Percentiles rank a stretch among this genome's conserved stretches.
Conservation (phyloP, 768 basidiomycete species). For the Leccinellum luteum region DNA sequence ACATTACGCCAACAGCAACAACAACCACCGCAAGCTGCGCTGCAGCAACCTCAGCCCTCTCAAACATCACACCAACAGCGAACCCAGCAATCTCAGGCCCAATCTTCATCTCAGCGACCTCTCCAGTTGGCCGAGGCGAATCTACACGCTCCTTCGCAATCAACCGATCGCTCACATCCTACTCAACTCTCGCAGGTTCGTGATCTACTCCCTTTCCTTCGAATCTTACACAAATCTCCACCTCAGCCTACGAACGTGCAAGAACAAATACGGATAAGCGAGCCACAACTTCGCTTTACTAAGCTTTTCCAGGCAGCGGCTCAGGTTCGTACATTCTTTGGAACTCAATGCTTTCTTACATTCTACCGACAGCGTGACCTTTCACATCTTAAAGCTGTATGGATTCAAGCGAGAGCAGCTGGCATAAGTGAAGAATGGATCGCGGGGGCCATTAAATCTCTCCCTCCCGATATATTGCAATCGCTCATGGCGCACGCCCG, state of each 20-base stretch:
- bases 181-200: conserved; percentile 3
- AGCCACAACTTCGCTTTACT: conserved; percentile 2
- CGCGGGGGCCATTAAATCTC: conserved; percentile 9
- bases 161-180: background rate
- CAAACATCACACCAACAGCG: background rate
- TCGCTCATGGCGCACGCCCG: conserved; percentile 5
- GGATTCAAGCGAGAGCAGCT: conserved; percentile 9
- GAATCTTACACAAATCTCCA: background rate
- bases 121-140: background rate
- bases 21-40: background rate
- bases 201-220: background rate
- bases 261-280: conserved; percentile 6
- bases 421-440: conserved; percentile 25
- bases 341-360: background rate
- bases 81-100: conserved; percentile 3
- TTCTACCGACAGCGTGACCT: conserved; percentile 14
- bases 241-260: conserved; percentile 2
- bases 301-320: conserved; percentile 20
- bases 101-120: background rate
- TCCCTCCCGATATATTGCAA: conserved; percentile 17
- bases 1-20: background rate
- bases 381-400: conserved; percentile 10
- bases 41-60: background rate
- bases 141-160: background rate
- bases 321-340: conserved; percentile 16